Conservation (phyloP, 805 yeast species). For the Wickerhamiella siamensis region DNA sequence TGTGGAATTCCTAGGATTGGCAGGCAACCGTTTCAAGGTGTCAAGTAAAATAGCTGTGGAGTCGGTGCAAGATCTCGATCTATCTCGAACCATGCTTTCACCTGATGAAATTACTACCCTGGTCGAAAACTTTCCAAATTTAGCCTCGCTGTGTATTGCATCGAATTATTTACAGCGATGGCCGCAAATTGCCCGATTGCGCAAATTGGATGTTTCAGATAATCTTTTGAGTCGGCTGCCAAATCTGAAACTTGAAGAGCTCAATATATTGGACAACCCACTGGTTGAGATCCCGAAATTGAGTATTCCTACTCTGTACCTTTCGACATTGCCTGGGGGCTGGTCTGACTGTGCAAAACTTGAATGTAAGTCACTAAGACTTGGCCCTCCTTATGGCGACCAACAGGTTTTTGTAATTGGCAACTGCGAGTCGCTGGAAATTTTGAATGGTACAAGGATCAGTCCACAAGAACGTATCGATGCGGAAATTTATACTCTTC, state of each 20-base stretch:
- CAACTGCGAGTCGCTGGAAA: conserved; percentile 27
- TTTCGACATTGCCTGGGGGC: background rate
- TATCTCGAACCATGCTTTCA: conserved; percentile 24
- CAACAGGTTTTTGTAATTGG: conserved; percentile 31
- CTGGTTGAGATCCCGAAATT: background rate
- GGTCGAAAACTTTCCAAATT: conserved; percentile 7
- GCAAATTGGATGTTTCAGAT: conserved; percentile 26
- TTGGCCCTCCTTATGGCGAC: conserved; percentile 25
- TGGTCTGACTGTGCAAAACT: conserved; percentile 41
- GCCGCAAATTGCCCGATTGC: conserved; percentile 19
- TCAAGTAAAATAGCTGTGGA: background rate
- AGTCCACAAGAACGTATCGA: conserved; percentile 36
- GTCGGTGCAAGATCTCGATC: conserved; percentile 18
- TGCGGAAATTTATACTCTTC: conserved; percentile 55
- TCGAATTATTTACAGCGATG: conserved; percentile 27
- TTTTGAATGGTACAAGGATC: conserved; percentile 46
- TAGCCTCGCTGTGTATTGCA: conserved; percentile 10
- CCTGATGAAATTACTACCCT: conserved; percentile 1
- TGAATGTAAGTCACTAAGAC: conserved; percentile 27
- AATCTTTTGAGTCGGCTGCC: conserved; percentile 26
- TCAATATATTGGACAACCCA: conserved; percentile 1
- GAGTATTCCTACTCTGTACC: conserved; percentile 6
- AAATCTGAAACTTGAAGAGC: background rate
- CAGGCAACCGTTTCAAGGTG: conserved; percentile 26
- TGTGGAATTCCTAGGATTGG: conserved; percentile 34